These are phyloP conservation scores for Ganoderma lingzhi DNA, from an alignment of 1,284 basidiomycete species.

Conservation along the genomic window DNA sequence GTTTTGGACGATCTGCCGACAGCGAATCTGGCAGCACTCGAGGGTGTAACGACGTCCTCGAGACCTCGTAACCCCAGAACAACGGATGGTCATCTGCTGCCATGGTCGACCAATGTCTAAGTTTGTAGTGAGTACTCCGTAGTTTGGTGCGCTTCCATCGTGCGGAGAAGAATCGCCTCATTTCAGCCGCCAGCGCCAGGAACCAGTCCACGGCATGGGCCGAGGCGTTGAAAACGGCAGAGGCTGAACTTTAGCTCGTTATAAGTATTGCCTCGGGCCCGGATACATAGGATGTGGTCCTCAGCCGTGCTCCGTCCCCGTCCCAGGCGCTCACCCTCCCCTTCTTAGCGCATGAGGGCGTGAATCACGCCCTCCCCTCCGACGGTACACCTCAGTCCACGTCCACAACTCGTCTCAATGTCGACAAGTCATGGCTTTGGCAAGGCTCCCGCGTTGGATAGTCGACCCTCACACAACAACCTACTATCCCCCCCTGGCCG, in stretches of 20 bases:
- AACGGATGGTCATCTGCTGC: background rate
- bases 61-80: background rate
- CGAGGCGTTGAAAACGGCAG: slow-evolving; percentile 16
- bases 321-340: slow-evolving; percentile 3
- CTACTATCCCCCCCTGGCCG: background rate
- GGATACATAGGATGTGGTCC: background rate
- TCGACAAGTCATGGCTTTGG: slow-evolving; percentile 16
- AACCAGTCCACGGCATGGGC: slow-evolving; percentile 15
- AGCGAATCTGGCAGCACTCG: background rate
- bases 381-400: background rate
- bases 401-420: background rate
- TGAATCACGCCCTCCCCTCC: slow-evolving; percentile 21
- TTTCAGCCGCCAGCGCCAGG: slow-evolving; percentile 19
- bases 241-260: slow-evolving; percentile 14
- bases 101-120: background rate
- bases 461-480: slow-evolving; percentile 9
- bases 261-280: slow-evolving; percentile 25
- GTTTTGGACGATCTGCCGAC: background rate
- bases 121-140: background rate
- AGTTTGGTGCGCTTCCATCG: background rate
- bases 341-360: slow-evolving; percentile 23
- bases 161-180: background rate
- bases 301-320: background rate
- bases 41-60: background rate
- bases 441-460: slow-evolving; percentile 11